Conservation (phyloP, 352 stramenopile species). For the Phytophthora colocasiae region DNA sequence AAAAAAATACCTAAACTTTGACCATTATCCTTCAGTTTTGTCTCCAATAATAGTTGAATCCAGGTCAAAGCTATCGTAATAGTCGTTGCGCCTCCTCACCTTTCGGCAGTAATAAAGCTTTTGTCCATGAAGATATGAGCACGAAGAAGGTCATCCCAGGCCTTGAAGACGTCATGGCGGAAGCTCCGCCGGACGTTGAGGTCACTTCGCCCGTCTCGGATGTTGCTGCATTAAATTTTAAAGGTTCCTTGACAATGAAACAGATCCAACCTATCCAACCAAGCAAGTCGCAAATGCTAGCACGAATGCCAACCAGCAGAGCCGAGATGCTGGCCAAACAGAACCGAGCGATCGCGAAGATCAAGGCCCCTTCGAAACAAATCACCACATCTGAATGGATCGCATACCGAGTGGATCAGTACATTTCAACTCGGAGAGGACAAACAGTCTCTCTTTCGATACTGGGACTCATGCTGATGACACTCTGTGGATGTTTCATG, state of each 20-base stretch:
- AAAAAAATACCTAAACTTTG: slow-evolving; percentile 5
- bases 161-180: slow-evolving; percentile 20
- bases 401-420: slow-evolving; percentile 65
- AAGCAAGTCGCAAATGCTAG: slow-evolving; percentile 21
- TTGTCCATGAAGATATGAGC: slow-evolving; percentile 36
- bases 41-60: too few species aligned
- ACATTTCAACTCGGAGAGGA: slow-evolving; percentile 67
- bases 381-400: slow-evolving; percentile 50
- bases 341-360: slow-evolving; percentile 29
- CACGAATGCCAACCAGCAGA: slow-evolving; percentile 32
- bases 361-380: slow-evolving; percentile 34
- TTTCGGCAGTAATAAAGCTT: slow-evolving; percentile 11
- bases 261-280: slow-evolving; percentile 12
- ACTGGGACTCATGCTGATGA: slow-evolving; percentile 54
- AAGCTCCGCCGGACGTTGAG: slow-evolving; percentile 19
- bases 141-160: slow-evolving; percentile 37
- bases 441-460: slow-evolving; percentile 58
- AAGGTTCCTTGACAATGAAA: slow-evolving; percentile 12
- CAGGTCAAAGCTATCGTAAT: slow-evolving; percentile 5
- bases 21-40: too few species aligned
- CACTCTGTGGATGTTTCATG: slow-evolving; percentile 49
- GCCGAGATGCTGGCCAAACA: slow-evolving; percentile 37
- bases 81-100: slow-evolving; percentile 33
- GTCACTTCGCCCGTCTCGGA: background rate
- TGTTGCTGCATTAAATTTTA: slow-evolving; percentile 9